phyloP scores from a whole-genome alignment of 306 rosid species.

The Biancaea sappan region DNA sequence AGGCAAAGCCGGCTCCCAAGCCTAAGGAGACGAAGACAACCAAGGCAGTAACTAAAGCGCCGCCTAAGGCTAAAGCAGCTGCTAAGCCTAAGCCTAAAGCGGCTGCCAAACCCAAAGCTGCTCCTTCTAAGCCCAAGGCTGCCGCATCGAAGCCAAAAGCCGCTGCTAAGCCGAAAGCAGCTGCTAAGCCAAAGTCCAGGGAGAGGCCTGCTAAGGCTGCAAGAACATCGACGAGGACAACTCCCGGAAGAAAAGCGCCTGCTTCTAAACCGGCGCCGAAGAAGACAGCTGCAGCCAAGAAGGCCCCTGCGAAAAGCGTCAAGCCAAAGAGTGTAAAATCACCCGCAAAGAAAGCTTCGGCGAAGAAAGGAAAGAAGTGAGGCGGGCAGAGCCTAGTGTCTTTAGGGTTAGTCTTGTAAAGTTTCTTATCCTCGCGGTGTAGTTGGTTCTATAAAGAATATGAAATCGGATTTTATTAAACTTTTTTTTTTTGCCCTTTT shows the following conservation, averaged over 20 bases:
- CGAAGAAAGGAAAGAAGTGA: conserved; percentile 56
- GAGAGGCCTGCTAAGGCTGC: conserved; percentile 63
- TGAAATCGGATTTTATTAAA: conserved; percentile 34
- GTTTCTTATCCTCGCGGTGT: conserved; percentile 44
- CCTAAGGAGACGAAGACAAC: conserved; percentile 27
- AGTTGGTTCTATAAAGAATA: conserved; percentile 24
- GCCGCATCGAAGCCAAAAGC: conserved; percentile 27
- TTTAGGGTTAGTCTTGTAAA: conserved; percentile 74
- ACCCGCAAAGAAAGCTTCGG: conserved; percentile 53
- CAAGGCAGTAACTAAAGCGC: background rate
- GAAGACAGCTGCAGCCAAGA: conserved; percentile 48
- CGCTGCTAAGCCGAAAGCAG: conserved; percentile 35
- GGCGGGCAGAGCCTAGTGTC: conserved; percentile 21
- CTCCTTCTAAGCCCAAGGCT: conserved; percentile 26
- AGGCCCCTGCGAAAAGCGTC: conserved; percentile 41
- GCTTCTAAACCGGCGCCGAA: conserved; percentile 43
- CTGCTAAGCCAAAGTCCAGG: conserved; percentile 50
- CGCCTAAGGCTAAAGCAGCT: conserved; percentile 22
- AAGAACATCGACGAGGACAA: conserved; percentile 66
- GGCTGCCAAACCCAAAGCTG: conserved; percentile 18
- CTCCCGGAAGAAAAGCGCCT: conserved; percentile 63
- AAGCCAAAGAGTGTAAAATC: conserved; percentile 55
- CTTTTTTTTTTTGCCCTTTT: background rate
- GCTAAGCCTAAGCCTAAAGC: conserved; percentile 32
- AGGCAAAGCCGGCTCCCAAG: conserved; percentile 26